Percentiles rank a stretch among this genome's conserved stretches.
phyloP scores from a whole-genome alignment of 805 yeast species.

The Priceomyces haplophilus region DNA sequence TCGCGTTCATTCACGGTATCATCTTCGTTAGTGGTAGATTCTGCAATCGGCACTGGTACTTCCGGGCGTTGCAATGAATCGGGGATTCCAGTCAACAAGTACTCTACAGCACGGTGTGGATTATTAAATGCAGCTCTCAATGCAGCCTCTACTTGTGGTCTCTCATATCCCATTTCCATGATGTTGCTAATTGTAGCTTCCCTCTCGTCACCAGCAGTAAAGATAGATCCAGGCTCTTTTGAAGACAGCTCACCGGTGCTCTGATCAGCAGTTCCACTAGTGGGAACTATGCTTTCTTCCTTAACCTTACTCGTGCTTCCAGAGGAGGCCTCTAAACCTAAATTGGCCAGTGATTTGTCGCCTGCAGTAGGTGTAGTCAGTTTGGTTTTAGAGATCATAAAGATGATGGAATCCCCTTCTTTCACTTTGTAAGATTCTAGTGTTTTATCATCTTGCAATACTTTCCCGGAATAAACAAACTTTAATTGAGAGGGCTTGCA shows the following conservation, averaged over 20 bases:
- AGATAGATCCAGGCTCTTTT: constrained; percentile 45
- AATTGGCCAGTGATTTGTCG: not conserved
- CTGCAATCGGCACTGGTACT: constrained; percentile 21
- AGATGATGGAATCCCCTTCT: constrained; percentile 84
- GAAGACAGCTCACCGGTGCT: constrained; percentile 17
- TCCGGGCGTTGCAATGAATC: constrained; percentile 48
- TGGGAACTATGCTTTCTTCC: constrained; percentile 18
- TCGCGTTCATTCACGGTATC: constrained; percentile 14
- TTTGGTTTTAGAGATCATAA: constrained; percentile 68
- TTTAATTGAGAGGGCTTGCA: constrained; percentile 75
- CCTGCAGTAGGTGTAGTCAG: constrained; percentile 26
- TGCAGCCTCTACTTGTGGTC: constrained; percentile 84
- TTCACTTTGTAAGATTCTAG: constrained; percentile 72
- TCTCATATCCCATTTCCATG: constrained; percentile 94
- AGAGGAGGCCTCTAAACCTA: constrained; percentile 14
- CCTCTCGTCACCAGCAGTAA: constrained; percentile 75
- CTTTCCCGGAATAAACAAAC: constrained; percentile 89
- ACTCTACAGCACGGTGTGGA: constrained; percentile 98
- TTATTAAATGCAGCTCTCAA: constrained; percentile 93
- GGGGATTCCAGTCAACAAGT: constrained; percentile 86
- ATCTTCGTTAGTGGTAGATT: constrained; percentile 18
- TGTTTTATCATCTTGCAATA: constrained; percentile 77
- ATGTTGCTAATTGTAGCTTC: constrained; percentile 77
- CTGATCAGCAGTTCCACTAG: constrained; percentile 13
- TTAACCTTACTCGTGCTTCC: constrained; percentile 25